A percentile compares a stretch with the other conserved stretches of the same genome.
Conservation (phyloP, 129 eudicot genomes). For the Arctium lappa region DNA sequence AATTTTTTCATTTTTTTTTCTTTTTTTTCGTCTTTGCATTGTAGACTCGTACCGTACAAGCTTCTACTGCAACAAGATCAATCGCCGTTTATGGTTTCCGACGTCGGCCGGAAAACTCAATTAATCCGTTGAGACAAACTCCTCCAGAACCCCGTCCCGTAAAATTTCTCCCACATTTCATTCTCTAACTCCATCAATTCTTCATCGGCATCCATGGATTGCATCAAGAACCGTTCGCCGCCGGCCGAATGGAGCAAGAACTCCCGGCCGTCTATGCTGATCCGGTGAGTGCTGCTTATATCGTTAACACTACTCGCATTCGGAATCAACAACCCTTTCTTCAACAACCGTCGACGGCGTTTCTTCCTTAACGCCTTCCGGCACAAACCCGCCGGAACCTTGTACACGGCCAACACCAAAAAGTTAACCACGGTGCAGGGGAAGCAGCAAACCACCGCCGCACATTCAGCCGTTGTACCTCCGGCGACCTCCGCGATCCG, state of each 20-base stretch:
- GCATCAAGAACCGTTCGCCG: conserved; percentile 16
- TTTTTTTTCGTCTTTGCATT: background rate
- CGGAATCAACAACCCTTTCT: conserved; percentile 34
- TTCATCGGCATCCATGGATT: conserved; percentile 30
- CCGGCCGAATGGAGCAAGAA: conserved; percentile 14
- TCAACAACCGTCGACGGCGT: conserved; percentile 39
- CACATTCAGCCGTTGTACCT: conserved; percentile 81
- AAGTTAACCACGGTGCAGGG: conserved; percentile 59
- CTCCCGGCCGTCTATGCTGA: conserved; percentile 21
- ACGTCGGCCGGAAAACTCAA: background rate
- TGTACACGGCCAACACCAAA: conserved; percentile 55
- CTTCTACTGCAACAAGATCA: background rate
- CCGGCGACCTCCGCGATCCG: conserved; percentile 72
- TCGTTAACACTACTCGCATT: conserved; percentile 1
- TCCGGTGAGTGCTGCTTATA: conserved; percentile 8
- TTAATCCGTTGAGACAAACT: conserved; percentile 49
- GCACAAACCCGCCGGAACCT: conserved; percentile 71
- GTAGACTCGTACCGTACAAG: conserved; percentile 30
- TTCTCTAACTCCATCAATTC: conserved; percentile 62
- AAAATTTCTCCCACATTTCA: conserved; percentile 83
- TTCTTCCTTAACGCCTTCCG: conserved; percentile 52
- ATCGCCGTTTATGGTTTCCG: background rate
- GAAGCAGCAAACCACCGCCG: conserved; percentile 73
- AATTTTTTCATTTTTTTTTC: background rate
- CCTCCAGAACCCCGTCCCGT: conserved; percentile 77